phyloP scores from a whole-genome alignment of 2,329 filamentous ascomycete genomes.

The Colletotrichum eremochloae region DNA sequence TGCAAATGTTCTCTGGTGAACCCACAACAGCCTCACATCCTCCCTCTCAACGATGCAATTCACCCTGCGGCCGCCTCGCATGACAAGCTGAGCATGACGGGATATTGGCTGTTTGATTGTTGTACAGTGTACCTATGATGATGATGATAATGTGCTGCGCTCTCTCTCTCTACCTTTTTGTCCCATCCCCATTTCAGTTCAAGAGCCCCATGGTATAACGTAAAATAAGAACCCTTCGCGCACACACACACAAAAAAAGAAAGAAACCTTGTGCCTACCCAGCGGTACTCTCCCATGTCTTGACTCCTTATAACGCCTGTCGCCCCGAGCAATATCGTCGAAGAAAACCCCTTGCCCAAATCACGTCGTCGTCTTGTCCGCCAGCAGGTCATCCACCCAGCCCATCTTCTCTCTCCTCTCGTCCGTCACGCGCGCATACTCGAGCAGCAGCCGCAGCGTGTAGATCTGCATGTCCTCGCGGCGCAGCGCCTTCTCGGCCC shows the following conservation, averaged over 20 bases:
- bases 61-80: not conserved
- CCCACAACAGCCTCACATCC: not conserved
- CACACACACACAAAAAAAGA: not conserved
- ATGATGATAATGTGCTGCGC: not conserved
- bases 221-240: not conserved
- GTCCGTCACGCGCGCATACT: slow-evolving; percentile 71
- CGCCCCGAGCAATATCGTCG: no score
- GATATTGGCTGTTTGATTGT: not conserved
- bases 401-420: slow-evolving; percentile 66
- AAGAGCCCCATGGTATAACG: slow-evolving; percentile 28
- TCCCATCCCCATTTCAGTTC: not conserved
- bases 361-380: slow-evolving; percentile 26
- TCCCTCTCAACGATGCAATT: no score
- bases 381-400: slow-evolving; percentile 65
- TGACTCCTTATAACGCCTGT: slow-evolving; percentile 22
- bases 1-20: not conserved
- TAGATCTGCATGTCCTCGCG: slow-evolving; percentile 83
- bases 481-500: slow-evolving; percentile 77
- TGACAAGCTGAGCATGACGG: not conserved
- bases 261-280: not conserved
- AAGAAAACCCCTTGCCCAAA: no score
- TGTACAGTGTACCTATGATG: slow-evolving; percentile 8
- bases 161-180: not conserved
- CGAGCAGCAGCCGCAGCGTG: slow-evolving; percentile 72
- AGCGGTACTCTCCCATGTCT: not conserved